A percentile compares a stretch with the other conserved stretches of the same genome.
These are phyloP conservation scores for Annulohypoxylon moriforme DNA, from an alignment of 495 filamentous ascomycete species.

Conservation along the genomic window DNA sequence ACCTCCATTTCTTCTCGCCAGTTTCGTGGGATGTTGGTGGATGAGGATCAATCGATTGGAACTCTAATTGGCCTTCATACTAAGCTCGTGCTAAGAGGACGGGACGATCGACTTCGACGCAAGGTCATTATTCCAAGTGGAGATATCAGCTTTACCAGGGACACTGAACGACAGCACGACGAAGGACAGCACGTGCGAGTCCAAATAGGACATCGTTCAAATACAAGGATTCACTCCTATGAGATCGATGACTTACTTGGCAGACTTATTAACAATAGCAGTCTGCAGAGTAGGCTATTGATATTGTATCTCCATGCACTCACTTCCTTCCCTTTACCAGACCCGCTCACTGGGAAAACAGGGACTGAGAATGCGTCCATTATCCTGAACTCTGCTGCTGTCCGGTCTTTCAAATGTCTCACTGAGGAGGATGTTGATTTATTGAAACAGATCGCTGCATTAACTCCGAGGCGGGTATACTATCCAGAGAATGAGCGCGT, in stretches of 20 bases:
- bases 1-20: slow-evolving; percentile 60
- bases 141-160: slow-evolving; percentile 29
- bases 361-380: slow-evolving; percentile 71
- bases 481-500: slow-evolving; percentile 40
- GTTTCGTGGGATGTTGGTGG: slow-evolving; percentile 66
- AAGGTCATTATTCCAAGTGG: slow-evolving; percentile 66
- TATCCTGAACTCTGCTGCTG: slow-evolving; percentile 60
- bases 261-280: slow-evolving; percentile 61
- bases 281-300: slow-evolving; percentile 64
- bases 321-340: slow-evolving; percentile 68
- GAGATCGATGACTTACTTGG: slow-evolving; percentile 62
- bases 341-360: slow-evolving; percentile 66
- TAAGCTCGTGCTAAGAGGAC: slow-evolving; percentile 62
- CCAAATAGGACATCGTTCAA: slow-evolving; percentile 39
- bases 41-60: slow-evolving; percentile 61
- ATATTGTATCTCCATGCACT: slow-evolving; percentile 70
- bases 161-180: no score
- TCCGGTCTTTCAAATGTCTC: slow-evolving; percentile 63
- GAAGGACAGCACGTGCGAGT: slow-evolving; percentile 67
- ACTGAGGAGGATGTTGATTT: slow-evolving; percentile 52
- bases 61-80: slow-evolving; percentile 65
- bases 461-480: slow-evolving; percentile 61
- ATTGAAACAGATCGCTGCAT: slow-evolving; percentile 57
- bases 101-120: slow-evolving; percentile 41
- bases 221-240: slow-evolving; percentile 51